phyloP scores from a whole-genome alignment of 2,329 filamentous ascomycete genomes.

The Sclerotinia spermophila region DNA sequence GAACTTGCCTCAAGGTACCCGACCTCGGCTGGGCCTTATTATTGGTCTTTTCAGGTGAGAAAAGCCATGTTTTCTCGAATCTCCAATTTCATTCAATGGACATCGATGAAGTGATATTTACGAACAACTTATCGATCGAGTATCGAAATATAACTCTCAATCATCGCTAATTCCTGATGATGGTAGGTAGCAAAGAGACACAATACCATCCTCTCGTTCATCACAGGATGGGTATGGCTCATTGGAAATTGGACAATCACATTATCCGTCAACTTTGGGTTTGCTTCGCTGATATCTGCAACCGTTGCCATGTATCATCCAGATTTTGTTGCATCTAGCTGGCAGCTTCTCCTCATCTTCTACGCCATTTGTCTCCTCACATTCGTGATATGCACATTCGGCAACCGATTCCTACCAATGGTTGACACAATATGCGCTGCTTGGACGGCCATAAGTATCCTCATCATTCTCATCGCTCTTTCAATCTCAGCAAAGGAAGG shows the following conservation, averaged over 20 bases:
- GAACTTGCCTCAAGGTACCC: slow-evolving; percentile 75
- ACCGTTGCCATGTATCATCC: slow-evolving; percentile 52
- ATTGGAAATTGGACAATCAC: slow-evolving; percentile 81
- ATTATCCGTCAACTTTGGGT: slow-evolving; percentile 76
- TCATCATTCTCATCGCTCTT: slow-evolving; percentile 54
- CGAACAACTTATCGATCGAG: neutral
- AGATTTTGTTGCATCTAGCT: slow-evolving; percentile 50
- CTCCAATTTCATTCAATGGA: neutral
- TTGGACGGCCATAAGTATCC: slow-evolving; percentile 53
- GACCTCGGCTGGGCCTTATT: slow-evolving; percentile 75
- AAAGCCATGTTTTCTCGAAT: neutral
- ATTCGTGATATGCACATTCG: slow-evolving; percentile 62
- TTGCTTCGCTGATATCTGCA: slow-evolving; percentile 51
- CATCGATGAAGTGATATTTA: neutral
- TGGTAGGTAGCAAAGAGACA: slow-evolving; percentile 51
- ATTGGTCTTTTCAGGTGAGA: slow-evolving; percentile 66
- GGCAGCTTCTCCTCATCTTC: slow-evolving; percentile 70
- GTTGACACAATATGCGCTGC: slow-evolving; percentile 56
- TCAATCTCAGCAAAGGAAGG: slow-evolving; percentile 52
- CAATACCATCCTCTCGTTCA: slow-evolving; percentile 63
- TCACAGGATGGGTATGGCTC: slow-evolving; percentile 72
- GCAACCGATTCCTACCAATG: slow-evolving; percentile 63
- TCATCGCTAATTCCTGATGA: neutral
- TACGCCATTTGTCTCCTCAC: slow-evolving; percentile 62
- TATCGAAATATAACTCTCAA: neutral